Evolutionary conservation across 1,284 basidiomycete genomes (phyloP).

Genomic region (Trametes hirsuta): DNA sequence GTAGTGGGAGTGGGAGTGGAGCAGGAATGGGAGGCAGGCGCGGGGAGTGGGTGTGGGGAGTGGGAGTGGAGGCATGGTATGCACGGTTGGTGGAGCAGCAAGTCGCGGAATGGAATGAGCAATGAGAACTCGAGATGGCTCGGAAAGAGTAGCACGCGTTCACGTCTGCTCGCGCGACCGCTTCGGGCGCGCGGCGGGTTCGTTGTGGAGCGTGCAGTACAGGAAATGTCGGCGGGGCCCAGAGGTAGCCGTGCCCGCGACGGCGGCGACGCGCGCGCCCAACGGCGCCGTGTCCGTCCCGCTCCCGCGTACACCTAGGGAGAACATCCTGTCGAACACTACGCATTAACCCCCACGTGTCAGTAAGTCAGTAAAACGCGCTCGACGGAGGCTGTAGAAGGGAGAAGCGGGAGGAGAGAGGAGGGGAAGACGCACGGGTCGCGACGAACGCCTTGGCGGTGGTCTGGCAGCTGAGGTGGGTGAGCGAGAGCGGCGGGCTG

Average conservation of each 20-base stretch:
- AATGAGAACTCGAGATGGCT: too few species aligned
- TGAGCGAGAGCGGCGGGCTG: conserved; percentile 78
- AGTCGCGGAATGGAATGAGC: too few species aligned
- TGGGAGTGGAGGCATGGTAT: neutral
- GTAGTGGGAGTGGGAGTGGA: neutral
- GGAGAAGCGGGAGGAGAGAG: neutral
- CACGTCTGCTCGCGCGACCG: conserved; percentile 32
- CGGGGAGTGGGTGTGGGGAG: neutral
- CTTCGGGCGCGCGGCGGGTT: conserved; percentile 32
- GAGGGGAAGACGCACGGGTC: conserved; percentile 57
- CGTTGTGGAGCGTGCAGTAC: conserved; percentile 68
- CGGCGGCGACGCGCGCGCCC: conserved; percentile 62
- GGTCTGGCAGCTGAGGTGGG: conserved; percentile 84
- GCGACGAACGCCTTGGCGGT: conserved; percentile 86
- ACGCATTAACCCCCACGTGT: neutral
- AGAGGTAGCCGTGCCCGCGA: conserved; percentile 55
- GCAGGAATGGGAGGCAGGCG: neutral
- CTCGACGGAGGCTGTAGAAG: neutral
- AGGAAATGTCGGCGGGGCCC: conserved; percentile 81
- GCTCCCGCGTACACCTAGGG: conserved; percentile 73
- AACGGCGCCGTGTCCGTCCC: conserved; percentile 66
- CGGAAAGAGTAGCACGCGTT: neutral
- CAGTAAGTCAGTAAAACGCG: neutral
- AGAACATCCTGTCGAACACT: conserved; percentile 95
- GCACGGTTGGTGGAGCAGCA: too few species aligned